These are phyloP conservation scores for Aquilaria agallochum DNA, from an alignment of 441 rosid genomes.

Conservation along the genomic window DNA sequence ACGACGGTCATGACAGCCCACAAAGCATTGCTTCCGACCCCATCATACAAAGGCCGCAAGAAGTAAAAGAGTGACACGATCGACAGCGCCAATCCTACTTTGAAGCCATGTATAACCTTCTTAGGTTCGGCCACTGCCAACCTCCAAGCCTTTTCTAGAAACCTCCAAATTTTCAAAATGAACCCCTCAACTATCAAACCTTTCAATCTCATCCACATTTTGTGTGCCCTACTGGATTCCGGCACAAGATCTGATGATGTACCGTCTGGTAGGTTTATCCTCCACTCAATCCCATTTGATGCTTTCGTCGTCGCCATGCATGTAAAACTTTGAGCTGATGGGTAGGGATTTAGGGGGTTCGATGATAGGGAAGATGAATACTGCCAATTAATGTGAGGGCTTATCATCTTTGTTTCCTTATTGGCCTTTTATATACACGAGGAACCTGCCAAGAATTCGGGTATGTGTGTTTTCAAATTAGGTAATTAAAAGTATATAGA, in stretches of 20 bases:
- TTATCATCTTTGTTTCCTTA: too few species aligned
- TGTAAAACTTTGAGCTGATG: neutral
- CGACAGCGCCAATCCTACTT: slow-evolving; percentile 68
- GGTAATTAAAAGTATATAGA: too few species aligned
- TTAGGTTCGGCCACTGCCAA: slow-evolving; percentile 61
- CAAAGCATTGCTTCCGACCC: slow-evolving; percentile 65
- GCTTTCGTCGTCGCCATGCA: slow-evolving; percentile 20
- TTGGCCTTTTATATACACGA: too few species aligned
- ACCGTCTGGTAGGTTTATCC: slow-evolving; percentile 39
- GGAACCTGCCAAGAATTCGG: too few species aligned
- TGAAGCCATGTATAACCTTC: slow-evolving; percentile 54
- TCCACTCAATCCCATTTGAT: slow-evolving; percentile 49
- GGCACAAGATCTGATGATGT: slow-evolving; percentile 31
- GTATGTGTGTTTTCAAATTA: too few species aligned
- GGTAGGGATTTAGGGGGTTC: too few species aligned
- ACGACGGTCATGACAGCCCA: slow-evolving; percentile 85
- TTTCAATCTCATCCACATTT: slow-evolving; percentile 26
- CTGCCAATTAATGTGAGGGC: too few species aligned
- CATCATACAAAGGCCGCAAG: slow-evolving; percentile 65
- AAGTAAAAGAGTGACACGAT: slow-evolving; percentile 66
- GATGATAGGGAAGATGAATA: too few species aligned
- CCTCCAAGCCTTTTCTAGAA: slow-evolving; percentile 44
- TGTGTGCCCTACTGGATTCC: slow-evolving; percentile 16
- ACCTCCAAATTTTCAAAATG: slow-evolving; percentile 18
- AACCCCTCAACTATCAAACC: slow-evolving; percentile 22